phyloP scores from a whole-genome alignment of 1,139 yeast species.

The Yamadazyma triangularis region DNA sequence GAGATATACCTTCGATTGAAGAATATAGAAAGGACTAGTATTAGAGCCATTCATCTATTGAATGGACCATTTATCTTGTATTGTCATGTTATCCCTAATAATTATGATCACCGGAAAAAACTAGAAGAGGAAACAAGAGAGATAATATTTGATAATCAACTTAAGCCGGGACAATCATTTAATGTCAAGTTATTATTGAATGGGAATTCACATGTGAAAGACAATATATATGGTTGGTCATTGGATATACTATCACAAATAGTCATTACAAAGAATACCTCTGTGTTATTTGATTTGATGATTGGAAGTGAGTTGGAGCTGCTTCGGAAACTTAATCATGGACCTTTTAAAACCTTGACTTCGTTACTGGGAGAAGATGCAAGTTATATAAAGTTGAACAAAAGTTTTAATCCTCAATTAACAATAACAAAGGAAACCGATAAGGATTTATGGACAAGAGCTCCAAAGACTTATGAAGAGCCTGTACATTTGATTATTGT shows the following conservation, averaged over 20 bases:
- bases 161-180: slow-evolving; percentile 64
- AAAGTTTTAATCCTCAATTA: slow-evolving; percentile 16
- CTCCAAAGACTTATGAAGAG: slow-evolving; percentile 27
- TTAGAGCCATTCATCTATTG: slow-evolving; percentile 51
- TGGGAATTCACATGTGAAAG: slow-evolving; percentile 34
- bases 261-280: slow-evolving; percentile 64
- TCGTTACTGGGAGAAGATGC: slow-evolving; percentile 12
- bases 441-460: slow-evolving; percentile 66
- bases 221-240: slow-evolving; percentile 56
- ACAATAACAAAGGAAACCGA: slow-evolving; percentile 53
- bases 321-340: slow-evolving; percentile 31
- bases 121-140: slow-evolving; percentile 30
- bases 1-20: slow-evolving; percentile 39
- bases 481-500: slow-evolving; percentile 72
- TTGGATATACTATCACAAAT: slow-evolving; percentile 83
- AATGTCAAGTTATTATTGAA: slow-evolving; percentile 43
- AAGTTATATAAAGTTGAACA: slow-evolving; percentile 9
- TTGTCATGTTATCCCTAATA: slow-evolving; percentile 53
- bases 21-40: slow-evolving; percentile 45
- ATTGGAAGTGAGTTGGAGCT: slow-evolving; percentile 41
- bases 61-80: slow-evolving; percentile 61
- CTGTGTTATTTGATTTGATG: slow-evolving; percentile 62
- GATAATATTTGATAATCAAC: slow-evolving; percentile 33
- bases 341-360: slow-evolving; percentile 13
- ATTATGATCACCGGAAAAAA: slow-evolving; percentile 33